Evolutionary conservation across 192 early-diverging fungal genomes (phyloP), one percentile per base, ranked within the genome.

Genomic region (Backusella morwellensis): DNA sequence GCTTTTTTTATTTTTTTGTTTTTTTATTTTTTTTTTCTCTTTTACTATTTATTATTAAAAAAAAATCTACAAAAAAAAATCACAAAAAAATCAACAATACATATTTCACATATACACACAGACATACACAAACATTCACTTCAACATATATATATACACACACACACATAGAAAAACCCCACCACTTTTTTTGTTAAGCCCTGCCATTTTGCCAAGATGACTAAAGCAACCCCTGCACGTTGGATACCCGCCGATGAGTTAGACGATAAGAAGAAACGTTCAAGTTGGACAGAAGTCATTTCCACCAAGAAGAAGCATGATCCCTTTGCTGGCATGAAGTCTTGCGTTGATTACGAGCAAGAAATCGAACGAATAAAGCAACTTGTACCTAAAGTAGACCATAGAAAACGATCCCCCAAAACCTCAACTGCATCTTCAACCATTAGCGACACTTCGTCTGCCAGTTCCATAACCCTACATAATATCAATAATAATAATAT

Each of bases 301-400:
- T 68, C 66, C 34, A 68, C 14, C 17, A 32, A 70, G 6, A 70
- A 70, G 17, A 70, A 70, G 26, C 35, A 35, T 41, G 77, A 82
- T 70, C 82, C 82, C 11, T 83, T 83, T 75, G 78, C 82, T 19
- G 82, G 82, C 36, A 83, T 83, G 82, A 80, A 83, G 19, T 54
- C 78, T 0, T 78, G 74, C 26, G 76, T 83, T 21, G 75, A 83
- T 40, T 83, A 83, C 29, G 71, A 83, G 35, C 78, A 77, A 26
- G 82, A 83, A 54, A 83, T 83, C 44, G 82, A 83, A 66, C 78
- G 82, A 35, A 50, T 83, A 35, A 83, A 83, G 42, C 44, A 72
- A 35, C 35, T 79, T 19, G 78, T 83, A 8, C 78, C 82, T 7
- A 76, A 79, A 66, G 74, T 75, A 9, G 74, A 68, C 34, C 9